Evolutionary conservation across 352 stramenopile genomes (phyloP).

Genomic region (Nothophytophthora sp.): DNA sequence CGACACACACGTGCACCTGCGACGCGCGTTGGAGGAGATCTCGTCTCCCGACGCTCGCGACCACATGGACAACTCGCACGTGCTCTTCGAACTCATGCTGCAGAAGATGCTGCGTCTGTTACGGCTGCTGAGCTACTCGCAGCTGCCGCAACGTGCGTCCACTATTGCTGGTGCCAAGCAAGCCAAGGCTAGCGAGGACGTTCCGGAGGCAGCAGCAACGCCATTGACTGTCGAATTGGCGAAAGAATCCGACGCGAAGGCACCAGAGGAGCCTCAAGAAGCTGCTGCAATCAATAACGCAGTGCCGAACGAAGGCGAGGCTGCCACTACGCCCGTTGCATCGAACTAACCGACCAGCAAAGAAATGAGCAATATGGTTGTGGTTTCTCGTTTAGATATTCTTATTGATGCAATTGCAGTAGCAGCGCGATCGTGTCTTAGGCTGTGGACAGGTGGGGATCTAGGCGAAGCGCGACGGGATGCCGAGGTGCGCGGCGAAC

Average conservation of each 20-base stretch:
- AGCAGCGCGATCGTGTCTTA: background rate
- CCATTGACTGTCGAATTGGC: conserved; percentile 6
- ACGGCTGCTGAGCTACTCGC: conserved; percentile 75
- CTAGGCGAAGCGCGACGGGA: conserved; percentile 58
- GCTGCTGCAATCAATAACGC: background rate
- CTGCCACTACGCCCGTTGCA: conserved; percentile 6
- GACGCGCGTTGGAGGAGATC: conserved; percentile 58
- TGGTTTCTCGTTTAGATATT: background rate
- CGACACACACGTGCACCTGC: conserved; percentile 73
- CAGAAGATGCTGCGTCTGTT: conserved; percentile 73
- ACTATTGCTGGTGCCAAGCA: conserved; percentile 1
- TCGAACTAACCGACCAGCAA: conserved; percentile 6
- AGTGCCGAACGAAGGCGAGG: conserved; percentile 12
- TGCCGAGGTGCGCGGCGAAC: conserved; percentile 59
- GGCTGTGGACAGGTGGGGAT: conserved; percentile 1
- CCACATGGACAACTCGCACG: conserved; percentile 76
- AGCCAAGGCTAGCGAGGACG: conserved; percentile 3
- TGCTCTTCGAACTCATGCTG: conserved; percentile 80
- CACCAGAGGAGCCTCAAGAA: conserved; percentile 16
- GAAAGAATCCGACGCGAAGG: conserved; percentile 8
- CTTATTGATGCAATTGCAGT: background rate
- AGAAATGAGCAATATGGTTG: background rate
- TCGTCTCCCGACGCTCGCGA: conserved; percentile 70
- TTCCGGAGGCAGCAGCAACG: conserved; percentile 1
- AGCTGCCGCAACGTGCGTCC: conserved; percentile 24